These are phyloP conservation scores for Talaromyces sp. DNA, from an alignment of 2,329 filamentous ascomycete species.

Conservation along the genomic window DNA sequence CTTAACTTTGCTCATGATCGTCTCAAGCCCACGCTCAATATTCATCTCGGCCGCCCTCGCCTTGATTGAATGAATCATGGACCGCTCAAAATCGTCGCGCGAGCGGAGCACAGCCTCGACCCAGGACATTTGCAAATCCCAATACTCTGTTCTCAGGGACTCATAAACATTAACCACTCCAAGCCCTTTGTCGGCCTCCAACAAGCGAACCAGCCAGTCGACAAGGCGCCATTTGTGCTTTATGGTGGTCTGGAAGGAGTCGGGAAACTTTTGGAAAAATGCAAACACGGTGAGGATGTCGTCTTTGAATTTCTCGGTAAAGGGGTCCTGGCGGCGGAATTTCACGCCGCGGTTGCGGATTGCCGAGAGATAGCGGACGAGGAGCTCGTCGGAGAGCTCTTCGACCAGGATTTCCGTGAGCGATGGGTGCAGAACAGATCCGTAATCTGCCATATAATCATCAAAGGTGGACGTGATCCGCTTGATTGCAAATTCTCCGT, in stretches of 20 bases:
- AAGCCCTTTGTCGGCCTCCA: slow-evolving; percentile 68
- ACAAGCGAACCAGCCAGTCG: slow-evolving; percentile 71
- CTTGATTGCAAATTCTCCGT: slow-evolving; percentile 77
- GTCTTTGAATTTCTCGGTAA: slow-evolving; percentile 87
- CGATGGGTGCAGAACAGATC: slow-evolving; percentile 74
- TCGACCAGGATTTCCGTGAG: slow-evolving; percentile 89
- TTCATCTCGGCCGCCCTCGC: slow-evolving; percentile 79
- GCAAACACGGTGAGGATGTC: slow-evolving; percentile 87
- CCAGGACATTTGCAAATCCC: slow-evolving; percentile 93
- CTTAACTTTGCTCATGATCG: slow-evolving; percentile 89
- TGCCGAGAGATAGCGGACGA: slow-evolving; percentile 74
- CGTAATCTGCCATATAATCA: slow-evolving; percentile 89
- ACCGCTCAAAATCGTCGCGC: slow-evolving; percentile 88
- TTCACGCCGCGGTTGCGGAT: slow-evolving; percentile 88
- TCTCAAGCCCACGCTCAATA: slow-evolving; percentile 75
- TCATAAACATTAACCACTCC: slow-evolving; percentile 73
- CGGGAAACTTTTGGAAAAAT: slow-evolving; percentile 71
- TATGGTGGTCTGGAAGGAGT: slow-evolving; percentile 65
- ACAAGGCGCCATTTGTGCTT: slow-evolving; percentile 91
- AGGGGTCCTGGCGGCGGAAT: slow-evolving; percentile 80
- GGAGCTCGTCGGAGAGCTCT: slow-evolving; percentile 85
- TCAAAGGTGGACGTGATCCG: slow-evolving; percentile 93
- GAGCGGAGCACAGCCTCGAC: slow-evolving; percentile 84
- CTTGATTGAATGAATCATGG: slow-evolving; percentile 85
- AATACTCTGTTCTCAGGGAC: slow-evolving; percentile 77